phyloP scores from a whole-genome alignment of 495 filamentous ascomycete species.

The Neurospora sp. region DNA sequence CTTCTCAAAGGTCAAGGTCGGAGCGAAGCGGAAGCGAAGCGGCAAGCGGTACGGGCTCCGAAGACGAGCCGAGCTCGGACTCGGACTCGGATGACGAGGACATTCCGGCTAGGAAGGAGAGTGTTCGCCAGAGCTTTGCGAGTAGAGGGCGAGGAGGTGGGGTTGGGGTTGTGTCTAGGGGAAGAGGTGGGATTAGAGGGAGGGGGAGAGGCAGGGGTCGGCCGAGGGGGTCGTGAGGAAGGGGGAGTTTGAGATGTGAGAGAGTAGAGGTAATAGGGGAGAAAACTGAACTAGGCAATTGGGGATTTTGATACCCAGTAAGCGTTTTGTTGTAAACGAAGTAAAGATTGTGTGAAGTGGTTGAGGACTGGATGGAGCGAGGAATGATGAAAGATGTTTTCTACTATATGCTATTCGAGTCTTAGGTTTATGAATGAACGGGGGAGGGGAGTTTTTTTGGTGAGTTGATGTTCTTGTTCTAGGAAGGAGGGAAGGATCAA shows the following conservation, averaged over 20 bases:
- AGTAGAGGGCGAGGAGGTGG: background rate
- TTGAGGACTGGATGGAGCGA: background rate
- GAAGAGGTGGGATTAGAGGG: constrained; percentile 5
- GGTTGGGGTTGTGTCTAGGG: background rate
- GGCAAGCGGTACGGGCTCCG: background rate
- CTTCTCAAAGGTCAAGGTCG: background rate
- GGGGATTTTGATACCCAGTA: background rate
- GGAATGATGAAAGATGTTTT: background rate
- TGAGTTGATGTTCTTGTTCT: background rate
- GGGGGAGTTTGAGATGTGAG: background rate
- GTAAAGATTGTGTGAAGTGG: background rate
- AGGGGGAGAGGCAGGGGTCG: constrained; percentile 7
- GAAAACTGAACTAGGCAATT: background rate
- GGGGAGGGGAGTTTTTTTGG: background rate
- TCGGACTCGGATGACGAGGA: constrained; percentile 21
- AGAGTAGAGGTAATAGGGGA: background rate
- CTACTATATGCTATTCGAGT: background rate
- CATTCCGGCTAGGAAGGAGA: constrained; percentile 16
- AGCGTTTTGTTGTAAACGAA: background rate
- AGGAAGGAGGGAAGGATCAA: background rate
- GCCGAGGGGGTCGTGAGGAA: background rate
- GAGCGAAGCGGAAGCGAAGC: background rate
- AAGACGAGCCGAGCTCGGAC: constrained; percentile 7
- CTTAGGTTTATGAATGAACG: background rate
- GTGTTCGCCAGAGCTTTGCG: background rate